Evolutionary conservation across 257 asterid genomes (phyloP).

Genomic region (Primulina eburnea): DNA sequence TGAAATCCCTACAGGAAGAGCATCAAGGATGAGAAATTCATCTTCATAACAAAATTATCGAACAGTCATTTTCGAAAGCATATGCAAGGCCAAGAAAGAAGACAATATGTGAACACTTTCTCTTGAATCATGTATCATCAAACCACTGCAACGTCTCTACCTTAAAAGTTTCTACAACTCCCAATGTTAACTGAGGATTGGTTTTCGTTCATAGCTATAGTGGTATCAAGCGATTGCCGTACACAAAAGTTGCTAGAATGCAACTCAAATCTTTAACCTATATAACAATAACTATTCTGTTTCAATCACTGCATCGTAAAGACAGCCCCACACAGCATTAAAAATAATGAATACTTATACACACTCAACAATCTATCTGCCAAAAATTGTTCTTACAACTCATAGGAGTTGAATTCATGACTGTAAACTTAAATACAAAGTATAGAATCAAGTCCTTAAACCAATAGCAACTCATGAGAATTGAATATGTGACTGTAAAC

Average conservation of each 20-base stretch:
- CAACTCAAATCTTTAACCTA: not conserved
- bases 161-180: too few species aligned
- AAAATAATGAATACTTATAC: too few species aligned
- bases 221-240: too few species aligned
- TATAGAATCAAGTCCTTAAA: not conserved
- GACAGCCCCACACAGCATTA: not conserved
- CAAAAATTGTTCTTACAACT: not conserved
- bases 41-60: not conserved
- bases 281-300: not conserved
- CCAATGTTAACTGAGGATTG: too few species aligned
- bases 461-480: not conserved
- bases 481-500: too few species aligned
- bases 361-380: not conserved
- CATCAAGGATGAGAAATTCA: not conserved
- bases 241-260: not conserved
- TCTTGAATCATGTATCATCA: not conserved
- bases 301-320: not conserved
- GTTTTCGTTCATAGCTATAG: too few species aligned
- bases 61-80: not conserved
- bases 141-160: not conserved
- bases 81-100: not conserved
- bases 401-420: not conserved
- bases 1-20: constrained; percentile 65
- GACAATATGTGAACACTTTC: not conserved
- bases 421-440: not conserved